Evolutionary conservation across 2,329 filamentous ascomycete genomes (phyloP).

Genomic region (Emmonsiellopsis sp.): DNA sequence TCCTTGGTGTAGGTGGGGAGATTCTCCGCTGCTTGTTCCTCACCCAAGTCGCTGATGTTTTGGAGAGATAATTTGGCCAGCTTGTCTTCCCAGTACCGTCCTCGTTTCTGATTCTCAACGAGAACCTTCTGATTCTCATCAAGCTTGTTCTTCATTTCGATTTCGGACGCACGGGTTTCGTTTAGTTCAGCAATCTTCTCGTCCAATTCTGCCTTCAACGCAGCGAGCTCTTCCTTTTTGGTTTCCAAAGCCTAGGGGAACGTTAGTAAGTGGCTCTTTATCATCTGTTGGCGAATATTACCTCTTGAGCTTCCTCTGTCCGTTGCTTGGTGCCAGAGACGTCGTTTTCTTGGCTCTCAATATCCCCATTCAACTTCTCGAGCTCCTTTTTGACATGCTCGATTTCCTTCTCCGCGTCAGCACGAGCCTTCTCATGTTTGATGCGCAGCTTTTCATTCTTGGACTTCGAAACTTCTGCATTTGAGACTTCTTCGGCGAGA

Average conservation of each 20-base stretch:
- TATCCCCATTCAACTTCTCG: conserved; percentile 68
- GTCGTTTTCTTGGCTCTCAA: conserved; percentile 65
- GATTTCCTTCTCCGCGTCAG: conserved; percentile 71
- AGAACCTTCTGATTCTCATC: conserved; percentile 92
- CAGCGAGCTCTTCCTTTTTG: conserved; percentile 71
- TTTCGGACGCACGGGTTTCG: conserved; percentile 78
- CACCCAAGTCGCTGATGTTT: conserved; percentile 63
- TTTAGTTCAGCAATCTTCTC: conserved; percentile 80
- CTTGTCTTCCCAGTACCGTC: conserved; percentile 84
- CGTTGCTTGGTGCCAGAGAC: conserved; percentile 63
- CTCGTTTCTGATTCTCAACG: conserved; percentile 73
- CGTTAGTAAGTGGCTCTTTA: not conserved
- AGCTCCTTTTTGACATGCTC: conserved; percentile 63
- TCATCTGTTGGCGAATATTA: not conserved
- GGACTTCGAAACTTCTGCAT: conserved; percentile 75
- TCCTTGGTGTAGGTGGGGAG: conserved; percentile 73
- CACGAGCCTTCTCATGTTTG: conserved; percentile 78
- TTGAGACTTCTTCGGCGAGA: conserved; percentile 72
- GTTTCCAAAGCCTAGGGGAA: conserved; percentile 52
- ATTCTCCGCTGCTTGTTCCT: conserved; percentile 38
- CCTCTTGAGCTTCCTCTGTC: conserved; percentile 72
- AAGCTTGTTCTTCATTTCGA: conserved; percentile 97
- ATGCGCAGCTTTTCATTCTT: conserved; percentile 88
- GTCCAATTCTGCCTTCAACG: conserved; percentile 77
- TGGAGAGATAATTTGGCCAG: conserved; percentile 74